Evolutionary conservation across 257 asterid species (phyloP).

Genomic region (Anisodus acutangulus): DNA sequence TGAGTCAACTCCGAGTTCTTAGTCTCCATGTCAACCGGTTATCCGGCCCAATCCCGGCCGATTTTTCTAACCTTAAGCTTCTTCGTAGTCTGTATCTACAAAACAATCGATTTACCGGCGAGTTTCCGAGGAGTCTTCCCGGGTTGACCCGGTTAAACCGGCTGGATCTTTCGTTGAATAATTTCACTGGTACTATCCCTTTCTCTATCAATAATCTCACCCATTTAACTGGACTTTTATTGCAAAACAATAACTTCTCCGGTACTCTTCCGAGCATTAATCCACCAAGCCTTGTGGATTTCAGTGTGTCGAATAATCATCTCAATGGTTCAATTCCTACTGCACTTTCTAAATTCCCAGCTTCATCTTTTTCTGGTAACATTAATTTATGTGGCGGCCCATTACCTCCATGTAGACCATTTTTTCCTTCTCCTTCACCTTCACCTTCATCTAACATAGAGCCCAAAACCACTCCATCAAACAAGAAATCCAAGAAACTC

Average conservation of each 20-base stretch:
- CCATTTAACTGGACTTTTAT: constrained; percentile 67
- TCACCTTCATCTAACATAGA: constrained; percentile 51
- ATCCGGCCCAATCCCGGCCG: constrained; percentile 69
- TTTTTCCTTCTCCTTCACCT: constrained; percentile 81
- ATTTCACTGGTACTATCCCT: constrained; percentile 77
- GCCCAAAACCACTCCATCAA: constrained; percentile 22
- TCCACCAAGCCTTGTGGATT: constrained; percentile 47
- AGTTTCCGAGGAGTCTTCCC: constrained; percentile 60
- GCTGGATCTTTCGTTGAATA: constrained; percentile 74
- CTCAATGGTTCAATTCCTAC: constrained; percentile 89
- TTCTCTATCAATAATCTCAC: constrained; percentile 74
- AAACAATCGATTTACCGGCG: constrained; percentile 64
- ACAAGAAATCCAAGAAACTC: constrained; percentile 44
- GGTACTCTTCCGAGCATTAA: constrained; percentile 82
- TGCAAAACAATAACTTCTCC: constrained; percentile 63
- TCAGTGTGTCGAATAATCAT: constrained; percentile 65
- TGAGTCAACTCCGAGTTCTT: constrained; percentile 74
- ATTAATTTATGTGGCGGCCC: constrained; percentile 78
- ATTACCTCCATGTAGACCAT: constrained; percentile 78
- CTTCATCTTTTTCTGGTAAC: constrained; percentile 70
- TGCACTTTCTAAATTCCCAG: constrained; percentile 60
- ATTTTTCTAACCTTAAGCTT: constrained; percentile 64
- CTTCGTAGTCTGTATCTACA: constrained; percentile 82
- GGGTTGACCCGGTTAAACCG: constrained; percentile 73
- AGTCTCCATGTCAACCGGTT: constrained; percentile 85